Conservation (phyloP, 2,329 filamentous ascomycete genomes). For the Pyrenophora teres region DNA sequence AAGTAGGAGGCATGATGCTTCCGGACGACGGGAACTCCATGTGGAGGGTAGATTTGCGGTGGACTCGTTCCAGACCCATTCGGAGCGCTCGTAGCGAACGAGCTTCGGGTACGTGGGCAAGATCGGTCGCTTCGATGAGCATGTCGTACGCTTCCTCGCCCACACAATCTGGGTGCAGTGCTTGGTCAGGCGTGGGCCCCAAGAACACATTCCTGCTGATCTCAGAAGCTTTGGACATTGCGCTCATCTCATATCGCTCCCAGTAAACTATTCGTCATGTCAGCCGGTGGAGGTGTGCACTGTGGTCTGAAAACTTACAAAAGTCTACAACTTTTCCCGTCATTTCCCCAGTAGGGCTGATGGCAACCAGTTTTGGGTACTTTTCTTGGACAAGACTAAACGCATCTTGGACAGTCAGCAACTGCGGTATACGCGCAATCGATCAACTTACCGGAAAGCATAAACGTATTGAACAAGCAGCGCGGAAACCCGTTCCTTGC, state of each 20-base stretch:
- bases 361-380: slow-evolving; percentile 72
- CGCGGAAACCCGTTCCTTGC: slow-evolving; percentile 62
- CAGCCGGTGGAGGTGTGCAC: neutral
- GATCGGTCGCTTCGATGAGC: slow-evolving; percentile 85
- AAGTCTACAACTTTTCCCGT: slow-evolving; percentile 87
- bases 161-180: slow-evolving; percentile 49
- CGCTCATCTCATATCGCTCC: slow-evolving; percentile 89
- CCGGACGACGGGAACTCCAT: slow-evolving; percentile 92
- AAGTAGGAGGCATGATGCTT: slow-evolving; percentile 84
- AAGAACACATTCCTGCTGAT: slow-evolving; percentile 90
- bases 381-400: slow-evolving; percentile 65
- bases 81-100: slow-evolving; percentile 66
- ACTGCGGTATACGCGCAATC: neutral
- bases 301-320: slow-evolving; percentile 52
- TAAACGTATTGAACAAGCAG: slow-evolving; percentile 81
- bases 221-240: slow-evolving; percentile 87
- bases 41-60: slow-evolving; percentile 55
- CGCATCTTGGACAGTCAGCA: slow-evolving; percentile 30
- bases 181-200: slow-evolving; percentile 79
- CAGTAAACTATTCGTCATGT: slow-evolving; percentile 62
- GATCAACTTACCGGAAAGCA: slow-evolving; percentile 60
- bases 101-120: slow-evolving; percentile 75
- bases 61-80: slow-evolving; percentile 57
- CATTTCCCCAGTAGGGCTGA: slow-evolving; percentile 71
- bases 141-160: slow-evolving; percentile 72